A percentile compares a stretch with the other conserved stretches of the same genome.
Conservation (phyloP, 2,329 filamentous ascomycete species). For the Leptodontidium sp. region DNA sequence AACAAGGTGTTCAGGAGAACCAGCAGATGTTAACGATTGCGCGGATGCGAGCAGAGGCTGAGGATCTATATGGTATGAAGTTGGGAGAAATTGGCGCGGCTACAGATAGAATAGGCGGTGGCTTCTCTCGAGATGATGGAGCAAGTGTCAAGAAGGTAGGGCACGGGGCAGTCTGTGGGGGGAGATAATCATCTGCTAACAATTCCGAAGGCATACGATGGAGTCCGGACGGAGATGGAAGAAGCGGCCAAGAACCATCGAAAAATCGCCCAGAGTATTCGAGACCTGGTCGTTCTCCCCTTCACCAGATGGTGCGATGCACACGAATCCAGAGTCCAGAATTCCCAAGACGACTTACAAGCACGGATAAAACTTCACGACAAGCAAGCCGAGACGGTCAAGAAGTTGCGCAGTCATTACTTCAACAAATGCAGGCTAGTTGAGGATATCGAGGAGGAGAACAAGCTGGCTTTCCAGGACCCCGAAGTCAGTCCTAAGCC, state of each 20-base stretch:
- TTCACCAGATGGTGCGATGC: constrained; percentile 97
- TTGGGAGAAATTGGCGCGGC: constrained; percentile 83
- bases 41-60: constrained; percentile 92
- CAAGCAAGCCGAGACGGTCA: constrained; percentile 86
- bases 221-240: constrained; percentile 90
- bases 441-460: constrained; percentile 97
- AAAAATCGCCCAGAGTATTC: constrained; percentile 96
- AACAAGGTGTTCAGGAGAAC: constrained; percentile 95
- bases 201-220: constrained; percentile 81
- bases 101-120: constrained; percentile 82
- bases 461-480: constrained; percentile 96
- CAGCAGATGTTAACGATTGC: constrained; percentile 92
- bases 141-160: constrained; percentile 97
- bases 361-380: constrained; percentile 90
- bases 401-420: constrained; percentile 94
- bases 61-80: constrained; percentile 85
- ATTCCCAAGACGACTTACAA: constrained; percentile 95
- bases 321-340: constrained; percentile 88
- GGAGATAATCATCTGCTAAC: constrained; percentile 33
- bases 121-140: constrained; percentile 91
- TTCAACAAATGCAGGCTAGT: constrained; percentile 98
- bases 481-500: constrained; percentile 74
- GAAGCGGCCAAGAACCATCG: constrained; percentile 89
- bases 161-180: too few species aligned
- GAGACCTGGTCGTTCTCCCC: constrained; percentile 92